These are phyloP conservation scores for Acrocalymma vagum DNA, from an alignment of 2,329 filamentous ascomycete genomes.

Conservation along the genomic window DNA sequence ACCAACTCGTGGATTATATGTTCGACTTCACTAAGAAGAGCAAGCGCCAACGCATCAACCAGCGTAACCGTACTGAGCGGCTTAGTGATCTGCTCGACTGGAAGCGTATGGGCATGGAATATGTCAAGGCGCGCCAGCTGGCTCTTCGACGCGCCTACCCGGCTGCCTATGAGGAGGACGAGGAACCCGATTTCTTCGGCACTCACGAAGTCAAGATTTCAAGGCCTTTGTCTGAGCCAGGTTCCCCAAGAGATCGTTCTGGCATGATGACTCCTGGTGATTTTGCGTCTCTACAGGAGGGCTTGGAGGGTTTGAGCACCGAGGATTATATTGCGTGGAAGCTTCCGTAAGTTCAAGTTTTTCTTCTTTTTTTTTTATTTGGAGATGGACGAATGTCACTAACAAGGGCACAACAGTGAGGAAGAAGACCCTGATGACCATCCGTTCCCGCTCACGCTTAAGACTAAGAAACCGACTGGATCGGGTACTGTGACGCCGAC, in stretches of 20 bases:
- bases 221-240: constrained; percentile 90
- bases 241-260: constrained; percentile 86
- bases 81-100: constrained; percentile 95
- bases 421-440: constrained; percentile 90
- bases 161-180: constrained; percentile 76
- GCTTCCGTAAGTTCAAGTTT: constrained; percentile 79
- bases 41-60: constrained; percentile 96
- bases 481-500: constrained; percentile 43
- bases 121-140: constrained; percentile 95
- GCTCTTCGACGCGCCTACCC: constrained; percentile 93
- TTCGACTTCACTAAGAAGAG: constrained; percentile 94
- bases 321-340: constrained; percentile 99
- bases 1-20: constrained; percentile 92
- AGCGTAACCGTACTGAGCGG: constrained; percentile 94
- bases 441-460: constrained; percentile 74
- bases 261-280: constrained; percentile 99
- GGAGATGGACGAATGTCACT: constrained; percentile 22
- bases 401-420: constrained; percentile 66
- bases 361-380: not conserved
- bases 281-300: constrained; percentile 95
- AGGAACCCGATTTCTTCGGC: constrained; percentile 90
- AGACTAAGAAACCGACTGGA: constrained; percentile 52
- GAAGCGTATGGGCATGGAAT: constrained; percentile 99
- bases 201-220: constrained; percentile 95
- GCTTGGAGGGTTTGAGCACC: constrained; percentile 88